phyloP scores from a whole-genome alignment of 2,329 filamentous ascomycete species.

The Onygenales sp. region DNA sequence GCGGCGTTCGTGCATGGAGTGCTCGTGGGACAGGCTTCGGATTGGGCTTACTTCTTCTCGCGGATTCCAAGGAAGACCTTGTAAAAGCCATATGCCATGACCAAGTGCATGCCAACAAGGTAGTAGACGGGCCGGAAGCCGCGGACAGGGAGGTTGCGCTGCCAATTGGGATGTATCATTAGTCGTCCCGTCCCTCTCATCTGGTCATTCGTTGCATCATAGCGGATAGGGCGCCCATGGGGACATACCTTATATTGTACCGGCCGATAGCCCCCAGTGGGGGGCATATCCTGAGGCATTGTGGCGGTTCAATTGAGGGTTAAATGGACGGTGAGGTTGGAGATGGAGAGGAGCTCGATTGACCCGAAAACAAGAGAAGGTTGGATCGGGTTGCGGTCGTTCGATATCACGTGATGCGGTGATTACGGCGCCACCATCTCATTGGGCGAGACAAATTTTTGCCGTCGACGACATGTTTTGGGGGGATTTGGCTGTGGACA shows the following conservation, averaged over 20 bases:
- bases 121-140: conserved; percentile 80
- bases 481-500: too few species aligned
- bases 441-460: too few species aligned
- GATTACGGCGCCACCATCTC: too few species aligned
- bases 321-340: conserved; percentile 20
- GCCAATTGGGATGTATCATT: conserved; percentile 9
- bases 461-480: too few species aligned
- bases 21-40: not conserved
- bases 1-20: too few species aligned
- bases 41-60: conserved; percentile 69
- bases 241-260: conserved; percentile 82
- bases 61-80: conserved; percentile 71
- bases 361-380: not conserved
- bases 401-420: too few species aligned
- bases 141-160: conserved; percentile 86
- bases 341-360: not conserved
- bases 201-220: not conserved
- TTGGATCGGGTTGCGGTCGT: not conserved
- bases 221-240: not conserved
- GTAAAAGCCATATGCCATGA: conserved; percentile 90
- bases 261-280: conserved; percentile 83
- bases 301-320: conserved; percentile 25
- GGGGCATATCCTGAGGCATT: conserved; percentile 98
- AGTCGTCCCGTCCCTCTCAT: not conserved
- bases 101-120: conserved; percentile 62